Evolutionary conservation across 2,329 filamentous ascomycete species (phyloP), one percentile per base, ranked within the genome.

Genomic region (Xylaria arbuscula): DNA sequence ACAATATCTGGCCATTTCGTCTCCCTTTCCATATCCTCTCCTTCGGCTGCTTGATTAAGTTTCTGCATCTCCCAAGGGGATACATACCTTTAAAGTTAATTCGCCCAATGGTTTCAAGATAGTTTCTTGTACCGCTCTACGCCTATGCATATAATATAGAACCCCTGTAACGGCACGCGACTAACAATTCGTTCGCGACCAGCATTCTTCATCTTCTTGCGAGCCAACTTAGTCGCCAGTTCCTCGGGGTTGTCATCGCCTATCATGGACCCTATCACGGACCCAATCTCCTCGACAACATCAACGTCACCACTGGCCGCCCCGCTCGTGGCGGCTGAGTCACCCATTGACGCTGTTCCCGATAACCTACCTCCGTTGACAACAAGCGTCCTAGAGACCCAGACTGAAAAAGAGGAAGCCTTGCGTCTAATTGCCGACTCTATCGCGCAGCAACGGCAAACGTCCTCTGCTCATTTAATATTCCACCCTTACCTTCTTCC

Each of bases 171-270:
- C 54, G 38, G 38, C n/a, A 54, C 11, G 56, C 67, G 67, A 69
- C 74, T 75, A 73, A 74, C 67, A 70, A 67, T 66, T 36, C 66
- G 72, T 71, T 74, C 66, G 74, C 72, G n/a, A 54, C 68, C 80
- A 96, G 93, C 92, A 32, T 96, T 96, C 83, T 91, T 96, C 80
- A 91, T 89, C 64, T 95, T 93, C 74, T 86, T 96, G 17, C 89
- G 92, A 73, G 92, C 92, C 71, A 96, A 96, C 77, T 87, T 96
- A 64, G 90, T 90, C 74, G 89, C 95, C 66, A 86, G 84, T 60
- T 83, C 84, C 54, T 89, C 84, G 70, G 82, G 88, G 65, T 81
- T 91, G 71, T 87, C 89, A 53, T 92, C 91, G 28, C 90, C 90
- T 22, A 85, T 87, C 74, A 82, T 90, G 77, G 82, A 87, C 79